These are phyloP conservation scores for Asparagopsis taxiformis DNA, from an alignment of 31 red algal genomes.

Conservation along the genomic window DNA sequence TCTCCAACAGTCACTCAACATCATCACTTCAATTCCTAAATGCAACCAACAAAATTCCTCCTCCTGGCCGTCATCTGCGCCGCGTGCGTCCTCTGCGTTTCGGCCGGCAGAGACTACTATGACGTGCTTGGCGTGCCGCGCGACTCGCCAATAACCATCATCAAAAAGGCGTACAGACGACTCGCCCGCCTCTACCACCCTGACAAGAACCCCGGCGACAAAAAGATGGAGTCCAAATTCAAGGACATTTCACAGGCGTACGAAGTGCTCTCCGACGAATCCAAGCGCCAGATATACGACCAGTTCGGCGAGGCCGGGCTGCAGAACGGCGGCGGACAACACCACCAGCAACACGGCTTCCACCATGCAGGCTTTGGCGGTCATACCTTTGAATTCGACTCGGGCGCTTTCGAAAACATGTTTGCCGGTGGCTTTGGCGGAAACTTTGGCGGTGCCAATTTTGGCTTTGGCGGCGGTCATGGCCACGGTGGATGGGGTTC, in stretches of 20 bases:
- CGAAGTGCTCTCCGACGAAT: conserved; percentile 77
- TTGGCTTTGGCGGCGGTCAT: conserved; percentile 22
- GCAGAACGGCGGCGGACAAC: conserved; percentile 53
- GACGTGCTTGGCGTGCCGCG: conserved; percentile 77
- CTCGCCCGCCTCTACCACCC: conserved; percentile 90
- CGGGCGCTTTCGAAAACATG: conserved; percentile 7
- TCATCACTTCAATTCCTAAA: too few relatives aligned
- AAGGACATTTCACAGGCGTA: conserved; percentile 85
- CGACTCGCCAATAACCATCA: conserved; percentile 59
- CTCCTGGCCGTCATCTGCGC: not conserved
- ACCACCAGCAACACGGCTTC: conserved; percentile 49
- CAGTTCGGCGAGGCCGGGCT: conserved; percentile 93
- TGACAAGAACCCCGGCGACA: conserved; percentile 87
- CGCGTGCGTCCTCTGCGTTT: not conserved
- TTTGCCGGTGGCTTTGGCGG: conserved; percentile 57
- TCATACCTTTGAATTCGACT: conserved; percentile 1
- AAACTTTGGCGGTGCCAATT: too few relatives aligned
- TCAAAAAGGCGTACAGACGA: conserved; percentile 86
- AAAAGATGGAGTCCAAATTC: conserved; percentile 83
- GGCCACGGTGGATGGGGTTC: conserved; percentile 1
- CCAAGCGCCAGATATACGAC: conserved; percentile 87
- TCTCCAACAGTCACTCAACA: too few relatives aligned
- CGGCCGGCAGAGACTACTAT: conserved; percentile 77
- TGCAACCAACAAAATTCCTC: too few relatives aligned
- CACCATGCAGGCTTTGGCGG: conserved; percentile 39